A percentile compares a stretch with the other conserved stretches of the same genome.
phyloP scores from a whole-genome alignment of 805 yeast species.

The Saitoella complicata region DNA sequence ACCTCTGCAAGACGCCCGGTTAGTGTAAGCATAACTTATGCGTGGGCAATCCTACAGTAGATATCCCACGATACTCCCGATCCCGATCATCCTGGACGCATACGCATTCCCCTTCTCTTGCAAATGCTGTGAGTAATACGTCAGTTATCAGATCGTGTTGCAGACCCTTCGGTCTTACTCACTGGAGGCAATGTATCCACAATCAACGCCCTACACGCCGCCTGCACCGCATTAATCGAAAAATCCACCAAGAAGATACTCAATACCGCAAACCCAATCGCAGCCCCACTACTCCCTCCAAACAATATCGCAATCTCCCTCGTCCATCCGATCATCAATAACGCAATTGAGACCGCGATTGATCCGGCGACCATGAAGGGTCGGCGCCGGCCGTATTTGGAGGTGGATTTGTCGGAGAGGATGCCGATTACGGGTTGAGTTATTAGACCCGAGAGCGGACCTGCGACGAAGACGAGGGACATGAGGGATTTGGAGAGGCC shows the following conservation, averaged over 20 bases:
- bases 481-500: constrained; percentile 41
- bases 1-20: too few relatives aligned
- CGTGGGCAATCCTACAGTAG: constrained; percentile 35
- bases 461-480: constrained; percentile 50
- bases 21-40: constrained; percentile 22
- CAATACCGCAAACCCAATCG: constrained; percentile 34
- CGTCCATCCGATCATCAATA: constrained; percentile 33
- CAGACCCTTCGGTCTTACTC: constrained; percentile 39
- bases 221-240: constrained; percentile 25
- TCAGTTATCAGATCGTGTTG: constrained; percentile 45
- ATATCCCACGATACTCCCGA: constrained; percentile 42
- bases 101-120: constrained; percentile 47
- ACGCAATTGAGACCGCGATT: constrained; percentile 29
- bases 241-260: constrained; percentile 40
- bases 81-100: constrained; percentile 51
- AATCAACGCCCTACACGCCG: background rate
- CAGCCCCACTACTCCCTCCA: background rate
- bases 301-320: constrained; percentile 27
- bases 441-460: constrained; percentile 45
- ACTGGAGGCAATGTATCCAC: too few relatives aligned
- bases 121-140: constrained; percentile 36
- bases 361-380: constrained; percentile 43
- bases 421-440: constrained; percentile 53
- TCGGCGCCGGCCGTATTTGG: constrained; percentile 34
- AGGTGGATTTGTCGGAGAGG: constrained; percentile 34